Conservation (phyloP, 768 basidiomycete species). For the Leccinum disarticulatum region DNA sequence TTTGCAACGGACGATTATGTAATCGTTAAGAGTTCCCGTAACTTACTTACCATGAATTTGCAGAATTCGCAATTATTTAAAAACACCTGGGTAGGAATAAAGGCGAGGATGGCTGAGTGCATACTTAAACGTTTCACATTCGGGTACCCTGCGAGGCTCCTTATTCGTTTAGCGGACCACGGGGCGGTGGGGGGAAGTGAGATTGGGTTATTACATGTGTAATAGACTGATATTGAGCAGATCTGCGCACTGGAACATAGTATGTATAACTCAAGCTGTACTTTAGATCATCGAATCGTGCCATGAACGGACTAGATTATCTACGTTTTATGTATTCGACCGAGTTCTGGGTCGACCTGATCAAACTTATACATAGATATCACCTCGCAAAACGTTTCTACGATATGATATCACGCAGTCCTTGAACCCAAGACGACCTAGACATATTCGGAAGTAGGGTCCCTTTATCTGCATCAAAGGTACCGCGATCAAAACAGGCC, state of each 20-base stretch:
- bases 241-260: no score
- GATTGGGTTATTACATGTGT: not conserved
- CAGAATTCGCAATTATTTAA: no score
- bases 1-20: not conserved
- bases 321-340: not conserved
- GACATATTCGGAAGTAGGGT: slow-evolving; percentile 33
- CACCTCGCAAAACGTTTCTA: slow-evolving; percentile 25
- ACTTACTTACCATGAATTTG: not conserved
- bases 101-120: not conserved
- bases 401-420: no score
- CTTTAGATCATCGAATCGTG: slow-evolving; percentile 1
- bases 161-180: no score
- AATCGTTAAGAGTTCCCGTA: not conserved
- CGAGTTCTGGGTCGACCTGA: not conserved
- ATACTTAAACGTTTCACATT: no score
- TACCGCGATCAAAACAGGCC: slow-evolving; percentile 38
- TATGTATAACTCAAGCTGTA: not conserved
- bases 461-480: slow-evolving; percentile 40
- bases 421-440: no score
- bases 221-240: no score
- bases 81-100: not conserved
- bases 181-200: no score
- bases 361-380: not conserved
- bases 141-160: no score
- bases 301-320: not conserved